Base-by-base conservation (phyloP, 176 grass and related monocot species). In the Carex scoparia region DNA sequence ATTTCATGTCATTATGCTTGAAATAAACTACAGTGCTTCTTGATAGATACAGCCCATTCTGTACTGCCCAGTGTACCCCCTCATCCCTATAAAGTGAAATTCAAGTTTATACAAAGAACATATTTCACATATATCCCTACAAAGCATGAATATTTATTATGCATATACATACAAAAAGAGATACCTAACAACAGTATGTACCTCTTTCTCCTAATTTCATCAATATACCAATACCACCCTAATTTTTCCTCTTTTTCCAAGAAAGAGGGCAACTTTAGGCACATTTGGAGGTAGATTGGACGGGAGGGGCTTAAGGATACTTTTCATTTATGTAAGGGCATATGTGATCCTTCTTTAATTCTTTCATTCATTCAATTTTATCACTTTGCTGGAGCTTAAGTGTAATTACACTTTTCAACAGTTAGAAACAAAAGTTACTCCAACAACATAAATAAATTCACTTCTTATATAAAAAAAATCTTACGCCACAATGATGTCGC, bases 1-100 rank as follows among this genome's bases (percentile, higher is more conserved):
- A 94, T 83, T 89, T 84, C 89, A 98, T 94, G 84, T 98, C 95
- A 90, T 98, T 98, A 86, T 98, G 92, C 80, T 98, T 98, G 85
- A 98, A 98, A 94, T 98, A 94, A 74, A 91, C 89, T 73, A 98
- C 83, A 44, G 89, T 94, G 84, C 95, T 93, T 89, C 95, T 93
- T 87, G 95, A 98, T 40, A 98, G 85, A 87, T 94, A 85, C 27
- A 98, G 91, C 54, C 95, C 95, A 72, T 91, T 98, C 92, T 98
- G 92, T 74, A 94, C 92, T 87, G 91, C 94, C 92, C 94, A 94
- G 32, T 94, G 92, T 75, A 93, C 95, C 88, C 91, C 92, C 83
- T 98, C 95, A 77, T 98, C 95, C 79, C 95, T 98, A 88, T 23
- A 38, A 80, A 60, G 14, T 59, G 3, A 81, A 81, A 32, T 12